Conservation (phyloP, 371 early-diverging fungal species). For the Chytridiales sp. region DNA sequence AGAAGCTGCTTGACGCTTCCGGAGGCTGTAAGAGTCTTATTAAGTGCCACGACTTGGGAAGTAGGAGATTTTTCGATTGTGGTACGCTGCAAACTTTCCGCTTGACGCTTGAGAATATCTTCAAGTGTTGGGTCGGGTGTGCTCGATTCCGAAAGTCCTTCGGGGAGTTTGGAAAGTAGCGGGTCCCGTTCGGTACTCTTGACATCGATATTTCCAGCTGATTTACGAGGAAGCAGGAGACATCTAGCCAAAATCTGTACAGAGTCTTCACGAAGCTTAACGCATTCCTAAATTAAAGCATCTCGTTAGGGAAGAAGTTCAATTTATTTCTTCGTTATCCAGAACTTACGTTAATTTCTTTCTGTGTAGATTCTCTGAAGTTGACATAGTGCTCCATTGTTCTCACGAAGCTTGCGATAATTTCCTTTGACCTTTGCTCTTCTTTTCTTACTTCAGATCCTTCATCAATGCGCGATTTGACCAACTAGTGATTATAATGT, state of each 20-base stretch:
- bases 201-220: not conserved
- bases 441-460: constrained; percentile 4
- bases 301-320: not conserved
- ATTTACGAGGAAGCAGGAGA: not conserved
- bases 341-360: constrained; percentile 12
- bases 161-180: too few species aligned
- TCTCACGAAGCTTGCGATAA: constrained; percentile 22
- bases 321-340: not conserved
- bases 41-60: too few species aligned
- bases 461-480: not conserved
- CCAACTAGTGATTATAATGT: too few species aligned
- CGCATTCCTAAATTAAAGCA: constrained; percentile 1
- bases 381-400: constrained; percentile 2
- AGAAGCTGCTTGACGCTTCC: too few species aligned
- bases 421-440: constrained; percentile 9
- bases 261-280: constrained; percentile 1
- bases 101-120: too few species aligned
- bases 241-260: constrained; percentile 9
- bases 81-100: too few species aligned
- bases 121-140: too few species aligned
- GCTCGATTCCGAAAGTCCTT: too few species aligned
- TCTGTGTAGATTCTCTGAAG: constrained; percentile 4
- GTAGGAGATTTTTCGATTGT: too few species aligned
- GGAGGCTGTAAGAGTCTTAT: too few species aligned
- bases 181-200: too few species aligned